A percentile compares a stretch with the other conserved stretches of the same genome.
Evolutionary conservation across 2,329 filamentous ascomycete genomes (phyloP).

Genomic region (Penicillium digitatum): DNA sequence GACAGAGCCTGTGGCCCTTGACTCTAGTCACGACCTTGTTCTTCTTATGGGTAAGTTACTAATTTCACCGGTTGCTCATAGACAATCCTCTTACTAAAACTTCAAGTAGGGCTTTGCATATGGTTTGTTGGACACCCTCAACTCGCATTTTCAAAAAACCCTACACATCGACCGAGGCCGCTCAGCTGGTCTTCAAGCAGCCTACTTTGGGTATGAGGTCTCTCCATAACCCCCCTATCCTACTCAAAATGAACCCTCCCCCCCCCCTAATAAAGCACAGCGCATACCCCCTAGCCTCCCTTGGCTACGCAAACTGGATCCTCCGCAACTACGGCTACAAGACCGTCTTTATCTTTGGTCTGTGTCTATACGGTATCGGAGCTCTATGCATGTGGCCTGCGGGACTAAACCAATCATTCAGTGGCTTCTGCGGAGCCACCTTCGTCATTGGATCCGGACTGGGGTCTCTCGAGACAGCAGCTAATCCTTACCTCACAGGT

Average conservation of each 20-base stretch:
- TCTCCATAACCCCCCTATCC: neutral
- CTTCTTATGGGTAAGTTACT: conserved; percentile 48
- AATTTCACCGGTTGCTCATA: too few relatives aligned
- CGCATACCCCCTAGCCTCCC: conserved; percentile 53
- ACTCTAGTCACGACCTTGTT: conserved; percentile 48
- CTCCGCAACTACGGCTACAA: conserved; percentile 74
- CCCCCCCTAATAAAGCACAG: conserved; percentile 24
- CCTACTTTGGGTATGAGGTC: conserved; percentile 57
- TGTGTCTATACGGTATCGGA: conserved; percentile 65
- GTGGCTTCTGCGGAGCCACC: conserved; percentile 66
- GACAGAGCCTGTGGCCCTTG: conserved; percentile 45
- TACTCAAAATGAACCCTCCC: neutral
- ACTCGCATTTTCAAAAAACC: conserved; percentile 57
- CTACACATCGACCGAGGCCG: conserved; percentile 53
- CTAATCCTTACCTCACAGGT: conserved; percentile 69
- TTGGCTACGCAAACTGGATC: conserved; percentile 56
- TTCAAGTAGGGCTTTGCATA: conserved; percentile 45
- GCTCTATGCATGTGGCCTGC: conserved; percentile 84
- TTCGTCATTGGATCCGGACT: conserved; percentile 73
- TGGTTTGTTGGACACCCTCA: conserved; percentile 49
- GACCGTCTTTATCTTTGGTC: conserved; percentile 71
- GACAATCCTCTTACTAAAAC: neutral
- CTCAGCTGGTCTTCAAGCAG: conserved; percentile 60
- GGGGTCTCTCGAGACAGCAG: conserved; percentile 70
- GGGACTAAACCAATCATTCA: conserved; percentile 67